Base-by-base conservation (phyloP, 1,284 basidiomycete genomes). In the Malassezia arunalokei region DNA sequence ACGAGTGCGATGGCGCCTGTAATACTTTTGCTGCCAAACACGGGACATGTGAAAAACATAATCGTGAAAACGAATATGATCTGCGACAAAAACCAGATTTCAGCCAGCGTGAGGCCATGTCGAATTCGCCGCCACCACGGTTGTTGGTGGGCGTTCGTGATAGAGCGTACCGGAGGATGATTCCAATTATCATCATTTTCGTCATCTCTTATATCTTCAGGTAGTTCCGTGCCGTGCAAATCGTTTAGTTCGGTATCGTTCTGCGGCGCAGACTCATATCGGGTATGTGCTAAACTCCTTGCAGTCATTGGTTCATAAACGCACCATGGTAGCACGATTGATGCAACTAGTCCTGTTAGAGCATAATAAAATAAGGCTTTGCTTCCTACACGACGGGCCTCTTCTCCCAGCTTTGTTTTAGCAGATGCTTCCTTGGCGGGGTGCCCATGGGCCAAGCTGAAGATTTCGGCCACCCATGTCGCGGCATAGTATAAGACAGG, bases 371-470 rank as follows among this genome's bases (percentile, higher is more conserved):
- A 83, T 46, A 94, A 76, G 0, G 90, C 87, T 15, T 84, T 80
- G 1, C 87, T 83, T 15, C 89, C 91, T 2, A 85, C 78, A 3
- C 89, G 81, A 0, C 85, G 87, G 0, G 85, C 83, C 64, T 85
- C 81, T 8, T 66, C 64, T 27, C 57, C 60, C 20, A 64, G 47
- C n/a, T 55, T 50, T 24, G 62, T 58, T 28, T 33, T 28, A 24
- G 29, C 15, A 28, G 31, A 42, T 38, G 56, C 44, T 56, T 56
- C 42, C 14, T 55, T 55, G 38, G 54, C 49, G 38, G 58, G n/a
- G 2, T 44, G 51, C 6, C 47, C 55, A 9, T 58, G 55, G 20
- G 60, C 40, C n/a, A 40, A 58, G 31, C 56, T 59, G 55, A 62
- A 68, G 43, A 70, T 68, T 28, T 67, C 62, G 46, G 60, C 63